These are phyloP conservation scores for Botrytis elliptica DNA, from an alignment of 2,329 filamentous ascomycete genomes.

Conservation along the genomic window DNA sequence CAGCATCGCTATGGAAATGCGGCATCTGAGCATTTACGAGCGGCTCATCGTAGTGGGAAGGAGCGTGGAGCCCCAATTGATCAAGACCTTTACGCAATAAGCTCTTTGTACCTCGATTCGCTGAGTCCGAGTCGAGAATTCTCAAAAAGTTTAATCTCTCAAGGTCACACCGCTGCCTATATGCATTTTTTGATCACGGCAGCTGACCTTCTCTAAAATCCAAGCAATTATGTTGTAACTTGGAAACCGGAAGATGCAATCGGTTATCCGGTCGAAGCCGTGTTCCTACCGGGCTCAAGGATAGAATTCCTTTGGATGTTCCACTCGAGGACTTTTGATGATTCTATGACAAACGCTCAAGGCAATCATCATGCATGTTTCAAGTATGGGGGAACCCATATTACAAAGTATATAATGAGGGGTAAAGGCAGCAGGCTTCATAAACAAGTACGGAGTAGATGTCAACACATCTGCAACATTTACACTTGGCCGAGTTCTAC, in stretches of 20 bases:
- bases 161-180: conserved; percentile 9
- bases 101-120: neutral
- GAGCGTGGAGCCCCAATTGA: neutral
- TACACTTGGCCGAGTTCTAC: neutral
- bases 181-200: conserved; percentile 16
- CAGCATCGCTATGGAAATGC: neutral
- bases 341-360: conserved; percentile 19
- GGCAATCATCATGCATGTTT: conserved; percentile 2
- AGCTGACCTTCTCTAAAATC: conserved; percentile 10
- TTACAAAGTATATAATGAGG: neutral
- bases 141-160: neutral
- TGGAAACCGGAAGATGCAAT: conserved; percentile 10
- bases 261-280: neutral
- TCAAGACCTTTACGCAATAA: neutral
- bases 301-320: neutral
- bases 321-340: neutral
- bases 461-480: neutral
- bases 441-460: neutral
- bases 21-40: conserved; percentile 7
- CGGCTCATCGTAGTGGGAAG: neutral
- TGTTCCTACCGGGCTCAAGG: neutral
- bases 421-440: neutral
- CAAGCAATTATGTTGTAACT: conserved; percentile 9
- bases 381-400: neutral
- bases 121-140: neutral